Evolutionary conservation across 2,329 filamentous ascomycete species (phyloP).

Genomic region (Lachnellula cervina): DNA sequence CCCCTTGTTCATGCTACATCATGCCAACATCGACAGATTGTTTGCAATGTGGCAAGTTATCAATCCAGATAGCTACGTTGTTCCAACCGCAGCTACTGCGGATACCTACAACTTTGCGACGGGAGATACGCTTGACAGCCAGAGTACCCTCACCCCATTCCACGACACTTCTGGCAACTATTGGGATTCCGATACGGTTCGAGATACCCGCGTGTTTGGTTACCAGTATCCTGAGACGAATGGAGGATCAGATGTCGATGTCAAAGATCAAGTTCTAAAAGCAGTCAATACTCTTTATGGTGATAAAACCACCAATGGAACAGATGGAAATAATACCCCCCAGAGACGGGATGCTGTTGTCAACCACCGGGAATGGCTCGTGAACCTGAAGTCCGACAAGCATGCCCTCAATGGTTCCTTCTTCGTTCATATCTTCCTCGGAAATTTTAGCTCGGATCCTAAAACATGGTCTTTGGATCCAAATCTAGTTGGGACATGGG

Average conservation of each 20-base stretch:
- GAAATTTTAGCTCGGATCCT: constrained; percentile 29
- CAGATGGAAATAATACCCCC: not conserved
- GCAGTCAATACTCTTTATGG: constrained; percentile 53
- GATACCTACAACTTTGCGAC: constrained; percentile 28
- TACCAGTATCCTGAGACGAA: constrained; percentile 30
- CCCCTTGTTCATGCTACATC: constrained; percentile 46
- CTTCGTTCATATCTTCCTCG: constrained; percentile 65
- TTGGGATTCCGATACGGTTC: constrained; percentile 29
- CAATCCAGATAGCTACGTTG: constrained; percentile 32
- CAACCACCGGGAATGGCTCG: constrained; percentile 60
- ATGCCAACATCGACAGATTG: constrained; percentile 56
- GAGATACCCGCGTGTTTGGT: constrained; percentile 19
- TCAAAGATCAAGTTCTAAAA: constrained; percentile 56
- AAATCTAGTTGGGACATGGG: constrained; percentile 27
- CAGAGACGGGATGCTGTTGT: constrained; percentile 13
- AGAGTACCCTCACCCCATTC: constrained; percentile 28
- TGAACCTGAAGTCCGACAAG: constrained; percentile 59
- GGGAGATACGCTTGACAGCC: constrained; percentile 6
- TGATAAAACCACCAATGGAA: constrained; percentile 2
- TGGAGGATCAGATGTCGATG: constrained; percentile 49
- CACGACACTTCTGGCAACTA: constrained; percentile 49
- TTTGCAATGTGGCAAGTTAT: constrained; percentile 50
- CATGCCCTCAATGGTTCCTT: constrained; percentile 58
- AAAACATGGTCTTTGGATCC: constrained; percentile 26
- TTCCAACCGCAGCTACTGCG: constrained; percentile 30